Evolutionary conservation across 306 rosid genomes (phyloP), one percentile per base, ranked within the genome.

Genomic region (Pyrus pyrifolia): DNA sequence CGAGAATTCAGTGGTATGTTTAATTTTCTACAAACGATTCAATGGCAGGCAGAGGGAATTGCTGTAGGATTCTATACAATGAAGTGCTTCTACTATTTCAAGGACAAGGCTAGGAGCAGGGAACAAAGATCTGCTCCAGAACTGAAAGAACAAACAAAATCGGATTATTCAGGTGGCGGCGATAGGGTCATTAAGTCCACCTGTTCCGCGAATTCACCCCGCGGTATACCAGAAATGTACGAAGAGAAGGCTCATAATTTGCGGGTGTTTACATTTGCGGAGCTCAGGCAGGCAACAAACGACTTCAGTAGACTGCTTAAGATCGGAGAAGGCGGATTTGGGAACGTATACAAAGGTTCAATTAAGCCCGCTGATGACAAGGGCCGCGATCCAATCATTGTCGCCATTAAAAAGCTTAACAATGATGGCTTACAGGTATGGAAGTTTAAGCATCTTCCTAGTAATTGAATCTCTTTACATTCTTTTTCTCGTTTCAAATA

Each of bases 251-350:
- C 91, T 74, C 98, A 91, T 57, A 83, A 86, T 77, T 84, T 91
- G 84, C 76, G 93, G 33, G 88, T 76, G 0, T 93, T 91, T 82
- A 83, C 93, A 15, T 86, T 78, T 58, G 7, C 67, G 0, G 97
- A 93, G 87, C 91, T 91, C 57, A 87, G 75, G 70, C 81, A 70
- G 5, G 97, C 97, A 3, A 90, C 98, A 4, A 68, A 74, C 23
- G 80, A 87, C 82, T 91, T 93, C 86, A 85, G 63, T 67, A 85
- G 87, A 83, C 83, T 90, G 70, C 83, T 79, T 65, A 88, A 91
- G 88, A 88, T 91, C 25, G 97, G 98, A 17, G 96, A 93, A 86
- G 98, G 98, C 49, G 98, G 98, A 74, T 93, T 93, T 80, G 97
- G 98, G 49, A 88, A 85, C 77, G 98, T 93, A 1, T 93, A 80